These are phyloP conservation scores for Lasiodiplodia sp. DNA, from an alignment of 2,329 filamentous ascomycete genomes.

Conservation along the genomic window DNA sequence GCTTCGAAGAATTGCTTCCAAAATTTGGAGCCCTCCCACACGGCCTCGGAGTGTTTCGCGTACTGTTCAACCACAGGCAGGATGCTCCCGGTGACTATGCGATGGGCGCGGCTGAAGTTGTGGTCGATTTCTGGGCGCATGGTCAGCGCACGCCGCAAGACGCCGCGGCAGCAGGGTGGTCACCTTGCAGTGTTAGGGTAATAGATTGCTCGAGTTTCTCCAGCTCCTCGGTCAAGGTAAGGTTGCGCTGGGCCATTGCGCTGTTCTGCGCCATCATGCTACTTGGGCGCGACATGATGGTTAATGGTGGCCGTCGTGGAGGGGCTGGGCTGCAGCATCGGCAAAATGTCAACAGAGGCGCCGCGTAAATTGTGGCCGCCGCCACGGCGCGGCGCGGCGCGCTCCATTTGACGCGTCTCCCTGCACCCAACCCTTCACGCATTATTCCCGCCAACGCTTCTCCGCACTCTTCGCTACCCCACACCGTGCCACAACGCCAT, in stretches of 20 bases:
- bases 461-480: constrained; percentile 20
- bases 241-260: constrained; percentile 56
- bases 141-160: constrained; percentile 39
- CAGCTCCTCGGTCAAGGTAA: constrained; percentile 92
- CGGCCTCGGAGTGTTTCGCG: constrained; percentile 87
- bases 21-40: constrained; percentile 99
- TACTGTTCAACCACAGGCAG: constrained; percentile 94
- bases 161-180: constrained; percentile 30
- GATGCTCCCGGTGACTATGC: constrained; percentile 93
- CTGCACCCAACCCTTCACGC: background rate
- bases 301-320: constrained; percentile 2
- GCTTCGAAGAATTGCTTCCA: constrained; percentile 99
- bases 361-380: constrained; percentile 14
- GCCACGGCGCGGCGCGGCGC: background rate
- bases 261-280: constrained; percentile 23
- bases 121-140: constrained; percentile 83
- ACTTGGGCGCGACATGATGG: constrained; percentile 27
- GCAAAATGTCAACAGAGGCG: constrained; percentile 30
- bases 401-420: background rate
- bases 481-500: constrained; percentile 18
- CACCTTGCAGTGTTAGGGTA: constrained; percentile 91
- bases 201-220: constrained; percentile 97
- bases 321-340: background rate
- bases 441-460: constrained; percentile 3
- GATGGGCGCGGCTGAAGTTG: constrained; percentile 96